These are phyloP conservation scores for Hypoxylon sp. DNA, from an alignment of 2,329 filamentous ascomycete species.

Conservation along the genomic window DNA sequence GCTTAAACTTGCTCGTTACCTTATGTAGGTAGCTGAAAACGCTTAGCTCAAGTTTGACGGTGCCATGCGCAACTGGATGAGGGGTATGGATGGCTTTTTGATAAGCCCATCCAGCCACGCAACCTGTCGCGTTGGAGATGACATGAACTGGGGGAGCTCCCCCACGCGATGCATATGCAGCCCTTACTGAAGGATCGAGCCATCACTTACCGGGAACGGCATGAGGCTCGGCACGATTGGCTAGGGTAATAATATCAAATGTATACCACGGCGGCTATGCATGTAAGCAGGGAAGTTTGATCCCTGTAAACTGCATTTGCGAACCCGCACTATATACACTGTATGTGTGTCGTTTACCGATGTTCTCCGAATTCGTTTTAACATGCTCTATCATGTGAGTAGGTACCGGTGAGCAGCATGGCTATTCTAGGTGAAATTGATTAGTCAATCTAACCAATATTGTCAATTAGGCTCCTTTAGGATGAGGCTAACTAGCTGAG, in stretches of 20 bases:
- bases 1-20: slow-evolving; percentile 16
- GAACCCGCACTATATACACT: slow-evolving; percentile 9
- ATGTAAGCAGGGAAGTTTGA: slow-evolving; percentile 18
- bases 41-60: slow-evolving; percentile 12
- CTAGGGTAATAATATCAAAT: slow-evolving; percentile 25
- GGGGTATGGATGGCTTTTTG: slow-evolving; percentile 24
- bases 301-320: slow-evolving; percentile 15
- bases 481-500: slow-evolving; percentile 34
- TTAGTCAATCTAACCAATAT: not conserved
- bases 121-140: slow-evolving; percentile 26
- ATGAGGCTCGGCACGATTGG: slow-evolving; percentile 37
- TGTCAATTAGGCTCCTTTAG: not conserved
- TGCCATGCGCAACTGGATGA: slow-evolving; percentile 38
- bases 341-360: slow-evolving; percentile 13
- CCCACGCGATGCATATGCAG: slow-evolving; percentile 36
- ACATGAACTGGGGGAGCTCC: slow-evolving; percentile 10
- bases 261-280: slow-evolving; percentile 40
- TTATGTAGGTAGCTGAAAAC: slow-evolving; percentile 12
- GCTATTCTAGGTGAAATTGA: not conserved
- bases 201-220: slow-evolving; percentile 18
- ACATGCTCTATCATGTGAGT: slow-evolving; percentile 1
- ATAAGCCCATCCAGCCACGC: slow-evolving; percentile 40
- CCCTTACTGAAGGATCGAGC: slow-evolving; percentile 32
- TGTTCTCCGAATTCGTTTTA: slow-evolving; percentile 21
- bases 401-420: not conserved